phyloP scores from a whole-genome alignment of 2,329 filamentous ascomycete species.

The Byssoonygena ceratinophila region DNA sequence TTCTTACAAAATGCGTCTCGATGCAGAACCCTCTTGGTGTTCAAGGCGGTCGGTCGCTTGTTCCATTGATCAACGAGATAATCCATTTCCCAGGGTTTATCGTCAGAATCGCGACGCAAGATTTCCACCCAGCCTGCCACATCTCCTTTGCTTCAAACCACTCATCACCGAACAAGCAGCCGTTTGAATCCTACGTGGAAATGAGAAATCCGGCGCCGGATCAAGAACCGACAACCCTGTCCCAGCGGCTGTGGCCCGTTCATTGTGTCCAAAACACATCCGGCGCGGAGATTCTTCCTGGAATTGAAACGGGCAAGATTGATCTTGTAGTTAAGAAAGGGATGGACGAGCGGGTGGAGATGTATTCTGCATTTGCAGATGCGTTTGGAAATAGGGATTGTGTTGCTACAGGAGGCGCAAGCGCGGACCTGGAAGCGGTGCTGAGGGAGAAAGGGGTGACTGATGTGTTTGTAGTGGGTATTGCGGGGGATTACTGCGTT shows the following conservation, averaged over 20 bases:
- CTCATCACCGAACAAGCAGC: slow-evolving; percentile 46
- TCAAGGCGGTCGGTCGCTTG: slow-evolving; percentile 58
- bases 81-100: slow-evolving; percentile 57
- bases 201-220: slow-evolving; percentile 42
- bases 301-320: slow-evolving; percentile 52
- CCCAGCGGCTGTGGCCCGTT: slow-evolving; percentile 69
- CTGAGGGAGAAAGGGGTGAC: slow-evolving; percentile 53
- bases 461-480: slow-evolving; percentile 72
- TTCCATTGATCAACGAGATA: slow-evolving; percentile 61
- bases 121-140: slow-evolving; percentile 76
- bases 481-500: slow-evolving; percentile 87
- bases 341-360: slow-evolving; percentile 61
- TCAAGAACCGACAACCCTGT: slow-evolving; percentile 53
- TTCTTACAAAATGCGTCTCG: background rate
- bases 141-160: slow-evolving; percentile 85
- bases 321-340: slow-evolving; percentile 69
- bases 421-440: slow-evolving; percentile 50
- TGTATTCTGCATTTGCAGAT: slow-evolving; percentile 87
- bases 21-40: slow-evolving; percentile 70
- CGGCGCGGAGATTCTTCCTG: slow-evolving; percentile 63
- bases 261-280: slow-evolving; percentile 71
- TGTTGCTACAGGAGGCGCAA: slow-evolving; percentile 26
- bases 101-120: slow-evolving; percentile 73
- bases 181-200: slow-evolving; percentile 55
- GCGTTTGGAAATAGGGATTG: slow-evolving; percentile 50